These are phyloP conservation scores for Colletotrichum brevisporum DNA, from an alignment of 2,329 filamentous ascomycete species.

Conservation along the genomic window DNA sequence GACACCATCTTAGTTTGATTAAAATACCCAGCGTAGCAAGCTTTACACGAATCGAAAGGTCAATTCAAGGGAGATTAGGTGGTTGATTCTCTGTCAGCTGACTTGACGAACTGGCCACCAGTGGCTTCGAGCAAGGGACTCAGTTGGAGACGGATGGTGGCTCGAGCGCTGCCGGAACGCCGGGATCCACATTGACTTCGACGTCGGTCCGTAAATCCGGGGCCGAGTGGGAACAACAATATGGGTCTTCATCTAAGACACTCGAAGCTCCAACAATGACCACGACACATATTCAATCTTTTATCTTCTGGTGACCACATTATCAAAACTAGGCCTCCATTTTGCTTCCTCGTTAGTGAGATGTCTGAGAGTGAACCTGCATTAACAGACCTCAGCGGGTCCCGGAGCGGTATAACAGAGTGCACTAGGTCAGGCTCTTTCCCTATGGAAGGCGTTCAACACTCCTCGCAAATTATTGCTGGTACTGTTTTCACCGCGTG, in stretches of 20 bases:
- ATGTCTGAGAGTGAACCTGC: no score
- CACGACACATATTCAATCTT: not conserved
- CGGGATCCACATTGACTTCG: constrained; percentile 35
- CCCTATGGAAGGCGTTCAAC: no score
- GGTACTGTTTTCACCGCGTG: no score
- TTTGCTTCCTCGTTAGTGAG: no score
- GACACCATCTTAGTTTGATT: constrained; percentile 37
- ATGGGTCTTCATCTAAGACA: constrained; percentile 25
- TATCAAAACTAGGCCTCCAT: not conserved
- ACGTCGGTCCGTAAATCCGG: constrained; percentile 36
- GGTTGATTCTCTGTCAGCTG: not conserved
- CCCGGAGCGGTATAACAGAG: no score
- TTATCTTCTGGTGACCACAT: not conserved
- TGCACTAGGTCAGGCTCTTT: no score
- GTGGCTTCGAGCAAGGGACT: constrained; percentile 16
- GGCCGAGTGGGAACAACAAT: constrained; percentile 31
- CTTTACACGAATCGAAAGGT: constrained; percentile 1
- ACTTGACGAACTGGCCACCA: constrained; percentile 1
- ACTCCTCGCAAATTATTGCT: no score
- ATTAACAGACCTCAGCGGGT: no score
- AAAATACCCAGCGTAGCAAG: constrained; percentile 31
- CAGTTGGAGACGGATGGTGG: constrained; percentile 36
- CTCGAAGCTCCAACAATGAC: constrained; percentile 20
- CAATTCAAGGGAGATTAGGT: not conserved
- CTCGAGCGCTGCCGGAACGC: constrained; percentile 37